Evolutionary conservation across 139 green algal genomes (phyloP), one percentile per base, ranked within the genome.

Genomic region (Chlorella vulgaris): DNA sequence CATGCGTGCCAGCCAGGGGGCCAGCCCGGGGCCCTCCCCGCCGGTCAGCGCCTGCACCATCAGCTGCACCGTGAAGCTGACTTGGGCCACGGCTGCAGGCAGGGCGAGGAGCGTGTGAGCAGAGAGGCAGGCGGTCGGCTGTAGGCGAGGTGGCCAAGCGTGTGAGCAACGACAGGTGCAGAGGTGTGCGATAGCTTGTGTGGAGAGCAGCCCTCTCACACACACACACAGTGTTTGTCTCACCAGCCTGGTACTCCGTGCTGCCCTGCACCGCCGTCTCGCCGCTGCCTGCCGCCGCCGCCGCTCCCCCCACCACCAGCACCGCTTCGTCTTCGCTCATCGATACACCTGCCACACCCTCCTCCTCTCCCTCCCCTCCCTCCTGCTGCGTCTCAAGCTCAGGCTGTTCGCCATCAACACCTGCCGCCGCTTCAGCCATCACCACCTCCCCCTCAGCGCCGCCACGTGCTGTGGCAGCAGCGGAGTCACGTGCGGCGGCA

Each of bases 1-100:
- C 76, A 95, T 68, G 24, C 51, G 67, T 35, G 93, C 74, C 66
- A 96, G 80, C 60, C 86, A 68, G 53, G 88, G 71, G 19, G 86
- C 75, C 78, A 95, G 74, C 0, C 18, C 35, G 6, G 74, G 68
- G 3, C 74, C 75, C 40, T 92, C 86, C 4, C 88, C 86, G 33
- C 65, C 67, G 0, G 82, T 60, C 50, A 91, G 39, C 3, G 80
- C 83, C n/a, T 75, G 75, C 40, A 67, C 43, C 71, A 78, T 67
- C 71, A 68, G 39, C 31, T 78, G 50, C 21, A 78, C 71, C 24
- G 22, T 53, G 51, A 78, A 78, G 36, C n/a, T 33, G 5, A 78
- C 71, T 13, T 50, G 51, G 4, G 71, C 71, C 51, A 78, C 71
- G 24, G 71, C 71, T 67, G 71, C 71, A 47, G 50, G 0, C 33